Conservation (phyloP, 441 rosid genomes). For the Metrosideros polymorpha region DNA sequence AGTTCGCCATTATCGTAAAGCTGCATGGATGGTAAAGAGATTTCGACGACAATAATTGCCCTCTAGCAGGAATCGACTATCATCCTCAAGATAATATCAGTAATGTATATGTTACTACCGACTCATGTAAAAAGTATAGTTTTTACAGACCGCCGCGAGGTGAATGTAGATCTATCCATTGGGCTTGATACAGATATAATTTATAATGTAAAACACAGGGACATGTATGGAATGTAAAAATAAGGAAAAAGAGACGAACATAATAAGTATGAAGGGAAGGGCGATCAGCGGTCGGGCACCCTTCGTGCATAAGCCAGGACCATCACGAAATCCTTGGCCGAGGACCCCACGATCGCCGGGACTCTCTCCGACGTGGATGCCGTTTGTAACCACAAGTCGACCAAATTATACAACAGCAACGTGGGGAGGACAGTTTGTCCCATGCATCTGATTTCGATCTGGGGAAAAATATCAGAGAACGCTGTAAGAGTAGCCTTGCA, state of each 20-base stretch:
- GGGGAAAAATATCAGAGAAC: conserved; percentile 1
- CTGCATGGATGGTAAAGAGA: neutral
- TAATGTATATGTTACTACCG: neutral
- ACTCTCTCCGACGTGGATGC: conserved; percentile 40
- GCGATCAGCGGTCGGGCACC: conserved; percentile 13
- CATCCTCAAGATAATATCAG: neutral
- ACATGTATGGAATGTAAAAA: neutral
- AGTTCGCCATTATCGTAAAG: neutral
- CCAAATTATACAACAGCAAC: conserved; percentile 47
- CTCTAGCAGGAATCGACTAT: neutral
- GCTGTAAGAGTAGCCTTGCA: neutral
- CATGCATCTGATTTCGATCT: conserved; percentile 88
- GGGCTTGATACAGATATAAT: neutral
- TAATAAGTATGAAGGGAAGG: neutral
- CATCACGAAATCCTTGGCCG: conserved; percentile 88
- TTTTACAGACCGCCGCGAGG: neutral
- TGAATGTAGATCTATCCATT: neutral
- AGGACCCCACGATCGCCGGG: conserved; percentile 53
- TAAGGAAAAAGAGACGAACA: neutral
- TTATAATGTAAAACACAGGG: neutral
- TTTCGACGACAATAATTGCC: neutral
- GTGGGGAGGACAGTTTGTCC: conserved; percentile 75
- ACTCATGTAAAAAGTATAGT: neutral
- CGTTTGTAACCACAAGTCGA: conserved; percentile 64
- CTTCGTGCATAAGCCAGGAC: conserved; percentile 69